These are phyloP conservation scores for Sanguinoderma infundibulare DNA, from an alignment of 1,284 basidiomycete species.

Conservation along the genomic window DNA sequence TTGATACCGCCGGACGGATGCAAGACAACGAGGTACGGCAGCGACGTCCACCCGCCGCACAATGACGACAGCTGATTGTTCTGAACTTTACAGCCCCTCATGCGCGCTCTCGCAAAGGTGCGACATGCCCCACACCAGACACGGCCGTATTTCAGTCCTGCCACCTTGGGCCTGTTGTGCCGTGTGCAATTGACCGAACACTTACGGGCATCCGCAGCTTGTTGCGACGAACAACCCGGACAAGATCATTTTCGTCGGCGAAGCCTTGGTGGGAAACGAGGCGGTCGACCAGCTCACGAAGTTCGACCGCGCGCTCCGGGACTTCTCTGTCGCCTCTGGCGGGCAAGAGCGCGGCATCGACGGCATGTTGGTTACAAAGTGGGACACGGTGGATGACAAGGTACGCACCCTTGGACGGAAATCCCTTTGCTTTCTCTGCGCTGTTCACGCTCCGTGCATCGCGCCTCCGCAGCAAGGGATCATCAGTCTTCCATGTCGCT, in stretches of 20 bases:
- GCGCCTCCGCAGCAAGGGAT: constrained; percentile 8
- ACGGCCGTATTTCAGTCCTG: background rate
- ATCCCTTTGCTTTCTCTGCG: background rate
- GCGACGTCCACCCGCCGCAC: background rate
- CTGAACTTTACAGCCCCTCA: constrained; percentile 67
- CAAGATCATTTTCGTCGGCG: constrained; percentile 96
- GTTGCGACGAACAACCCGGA: constrained; percentile 92
- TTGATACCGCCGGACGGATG: constrained; percentile 98
- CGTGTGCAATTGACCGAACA: background rate
- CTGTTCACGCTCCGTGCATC: background rate
- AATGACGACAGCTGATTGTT: constrained; percentile 6
- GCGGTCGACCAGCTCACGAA: constrained; percentile 95
- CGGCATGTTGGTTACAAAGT: constrained; percentile 96
- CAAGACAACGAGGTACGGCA: constrained; percentile 90
- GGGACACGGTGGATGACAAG: constrained; percentile 96
- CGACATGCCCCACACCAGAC: constrained; percentile 15
- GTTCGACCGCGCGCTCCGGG: constrained; percentile 89
- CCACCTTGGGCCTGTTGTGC: background rate
- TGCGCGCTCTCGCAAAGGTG: constrained; percentile 97
- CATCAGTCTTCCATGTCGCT: background rate
- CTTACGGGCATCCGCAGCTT: constrained; percentile 52
- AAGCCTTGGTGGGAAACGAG: constrained; percentile 95
- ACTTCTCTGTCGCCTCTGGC: constrained; percentile 78
- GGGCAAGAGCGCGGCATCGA: constrained; percentile 88
- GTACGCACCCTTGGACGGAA: constrained; percentile 39